A percentile compares a stretch with the other conserved stretches of the same genome.
These are phyloP conservation scores for Linnemannia zychae DNA, from an alignment of 192 early-diverging fungal genomes.

Conservation along the genomic window DNA sequence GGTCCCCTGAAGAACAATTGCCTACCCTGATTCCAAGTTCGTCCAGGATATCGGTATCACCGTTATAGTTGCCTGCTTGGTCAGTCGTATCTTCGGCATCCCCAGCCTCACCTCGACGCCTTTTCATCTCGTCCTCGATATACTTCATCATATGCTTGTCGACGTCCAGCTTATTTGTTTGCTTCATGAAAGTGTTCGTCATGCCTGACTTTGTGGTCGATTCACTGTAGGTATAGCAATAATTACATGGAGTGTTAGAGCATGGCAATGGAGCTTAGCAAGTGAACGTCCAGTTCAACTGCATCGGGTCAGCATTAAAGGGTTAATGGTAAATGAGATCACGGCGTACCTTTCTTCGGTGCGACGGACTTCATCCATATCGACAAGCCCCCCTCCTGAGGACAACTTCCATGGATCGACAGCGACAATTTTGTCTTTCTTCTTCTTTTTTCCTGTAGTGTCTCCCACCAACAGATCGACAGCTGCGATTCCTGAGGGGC, in stretches of 20 bases:
- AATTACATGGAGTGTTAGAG: constrained; percentile 32
- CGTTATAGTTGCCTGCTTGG: constrained; percentile 24
- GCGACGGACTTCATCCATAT: constrained; percentile 58
- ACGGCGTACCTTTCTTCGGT: constrained; percentile 37
- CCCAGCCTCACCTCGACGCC: constrained; percentile 60
- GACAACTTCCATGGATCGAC: constrained; percentile 72
- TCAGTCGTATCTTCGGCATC: constrained; percentile 50
- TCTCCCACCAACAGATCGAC: constrained; percentile 70
- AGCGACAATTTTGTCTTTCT: constrained; percentile 60
- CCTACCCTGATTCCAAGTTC: constrained; percentile 50
- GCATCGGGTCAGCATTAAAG: constrained; percentile 3
- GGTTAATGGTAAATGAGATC: not conserved
- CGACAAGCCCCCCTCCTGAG: constrained; percentile 66
- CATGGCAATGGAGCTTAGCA: constrained; percentile 20
- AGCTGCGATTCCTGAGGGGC: constrained; percentile 68
- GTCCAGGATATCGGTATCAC: constrained; percentile 53
- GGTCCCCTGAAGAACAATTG: not conserved
- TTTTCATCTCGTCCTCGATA: constrained; percentile 83
- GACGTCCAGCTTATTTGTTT: constrained; percentile 82
- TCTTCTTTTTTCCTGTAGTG: constrained; percentile 63
- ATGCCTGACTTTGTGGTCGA: constrained; percentile 51
- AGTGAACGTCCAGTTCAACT: no score
- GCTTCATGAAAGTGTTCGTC: constrained; percentile 75
- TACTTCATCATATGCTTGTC: constrained; percentile 91
- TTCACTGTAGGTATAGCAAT: not conserved